phyloP scores from a whole-genome alignment of 75 land plant species.

The Selaginella moellendorffii region DNA sequence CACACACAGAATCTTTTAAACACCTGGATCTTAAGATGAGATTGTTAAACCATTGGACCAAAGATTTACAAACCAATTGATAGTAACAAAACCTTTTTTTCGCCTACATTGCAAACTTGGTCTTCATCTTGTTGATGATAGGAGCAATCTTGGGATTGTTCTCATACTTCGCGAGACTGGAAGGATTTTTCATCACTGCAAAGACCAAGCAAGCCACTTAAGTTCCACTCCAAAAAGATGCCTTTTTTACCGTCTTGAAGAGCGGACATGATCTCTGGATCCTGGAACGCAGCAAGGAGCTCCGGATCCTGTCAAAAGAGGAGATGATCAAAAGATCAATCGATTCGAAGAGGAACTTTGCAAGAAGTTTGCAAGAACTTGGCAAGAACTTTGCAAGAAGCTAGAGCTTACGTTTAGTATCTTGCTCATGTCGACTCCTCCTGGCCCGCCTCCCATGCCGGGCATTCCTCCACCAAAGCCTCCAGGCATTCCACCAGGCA shows the following conservation, averaged over 20 bases:
- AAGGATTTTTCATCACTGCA: slow-evolving; percentile 98
- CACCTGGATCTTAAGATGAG: too few species aligned
- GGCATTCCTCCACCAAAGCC: slow-evolving; percentile 10
- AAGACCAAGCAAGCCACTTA: not conserved
- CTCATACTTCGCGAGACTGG: slow-evolving; percentile 84
- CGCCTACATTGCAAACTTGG: slow-evolving; percentile 82
- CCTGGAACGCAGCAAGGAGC: slow-evolving; percentile 80
- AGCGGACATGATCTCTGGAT: slow-evolving; percentile 94
- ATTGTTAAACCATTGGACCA: too few species aligned
- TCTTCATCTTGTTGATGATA: slow-evolving; percentile 86
- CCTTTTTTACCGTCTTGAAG: slow-evolving; percentile 76
- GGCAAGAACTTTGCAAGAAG: not conserved
- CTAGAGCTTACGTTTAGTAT: slow-evolving; percentile 87
- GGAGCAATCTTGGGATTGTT: slow-evolving; percentile 94
- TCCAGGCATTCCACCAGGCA: slow-evolving; percentile 24
- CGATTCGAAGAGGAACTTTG: not conserved
- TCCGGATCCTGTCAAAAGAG: slow-evolving; percentile 73
- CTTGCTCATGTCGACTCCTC: slow-evolving; percentile 82
- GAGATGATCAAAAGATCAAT: not conserved
- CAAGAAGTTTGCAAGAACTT: not conserved
- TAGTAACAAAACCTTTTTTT: too few species aligned
- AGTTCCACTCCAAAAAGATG: not conserved
- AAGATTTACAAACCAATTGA: too few species aligned
- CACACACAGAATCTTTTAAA: too few species aligned
- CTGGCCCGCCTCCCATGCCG: slow-evolving; percentile 39